Evolutionary conservation across 371 early-diverging fungal genomes (phyloP), one percentile per base, ranked within the genome.

Genomic region (Syncephalastrum sp.): DNA sequence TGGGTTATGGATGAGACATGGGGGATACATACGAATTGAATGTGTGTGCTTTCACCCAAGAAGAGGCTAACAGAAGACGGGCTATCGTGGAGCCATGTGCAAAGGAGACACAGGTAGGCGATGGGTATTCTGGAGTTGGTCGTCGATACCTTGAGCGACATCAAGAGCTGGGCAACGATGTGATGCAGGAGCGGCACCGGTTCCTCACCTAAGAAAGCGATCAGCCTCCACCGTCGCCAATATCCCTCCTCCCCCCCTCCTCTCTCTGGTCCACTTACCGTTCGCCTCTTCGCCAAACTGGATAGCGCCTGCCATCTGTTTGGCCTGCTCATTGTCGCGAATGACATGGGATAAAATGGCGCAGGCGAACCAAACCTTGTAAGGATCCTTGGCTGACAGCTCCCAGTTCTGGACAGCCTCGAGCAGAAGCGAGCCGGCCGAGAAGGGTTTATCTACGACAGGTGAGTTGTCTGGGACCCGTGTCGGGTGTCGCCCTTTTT

Each of bases 291-390:
- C 90, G n/a, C 87, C 90, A 57, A 92, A 82, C 17, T 81, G 77
- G 17, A 92, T 85, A 41, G 76, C 77, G 10, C 91, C 78, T 0
- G 92, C 92, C 29, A 89, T 74, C 33, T 83, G 72, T 65, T 98
- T 93, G 42, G 91, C 84, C 21, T 82, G 76, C 6, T 76, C 70
- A 59, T 95, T 92, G 50, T 83, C 84, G 43, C 74, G 67, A 12
- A 97, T 67, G 33, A 93, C 79, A 47, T 91, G 90, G 1, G 91
- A 86, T 23, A 96, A 72, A 23, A 95, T 71, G 23, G 87, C 81
- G 0, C 91, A 85, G 1, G 97, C 90, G 72, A 95, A 93, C 96
- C 96, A 97, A 4, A 85, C 75, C 21, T 85, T 84, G 67, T 91
- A 93, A 14, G 93, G 91, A 56, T 97, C 96, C 17, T 79, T 70